Conservation (phyloP, 1,284 basidiomycete species). For the Cronartium quercuum region DNA sequence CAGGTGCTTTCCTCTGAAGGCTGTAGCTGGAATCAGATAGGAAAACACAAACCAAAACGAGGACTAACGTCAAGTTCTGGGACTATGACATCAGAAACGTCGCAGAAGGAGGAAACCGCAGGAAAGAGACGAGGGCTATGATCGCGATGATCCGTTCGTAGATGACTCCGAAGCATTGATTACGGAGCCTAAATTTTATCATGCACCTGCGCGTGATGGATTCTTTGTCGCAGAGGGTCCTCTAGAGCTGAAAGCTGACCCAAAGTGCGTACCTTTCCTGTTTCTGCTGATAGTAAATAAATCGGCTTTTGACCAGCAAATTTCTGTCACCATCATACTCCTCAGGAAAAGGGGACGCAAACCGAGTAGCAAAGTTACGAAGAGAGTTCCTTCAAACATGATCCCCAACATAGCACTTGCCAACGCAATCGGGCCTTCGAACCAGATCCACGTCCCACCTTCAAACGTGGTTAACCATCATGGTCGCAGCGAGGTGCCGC, state of each 20-base stretch:
- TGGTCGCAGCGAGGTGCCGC: neutral
- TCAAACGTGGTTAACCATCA: neutral
- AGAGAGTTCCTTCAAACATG: neutral
- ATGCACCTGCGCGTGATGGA: slow-evolving; percentile 86
- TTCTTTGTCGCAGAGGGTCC: slow-evolving; percentile 65
- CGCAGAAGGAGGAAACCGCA: slow-evolving; percentile 51
- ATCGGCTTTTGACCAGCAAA: neutral
- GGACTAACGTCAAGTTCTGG: slow-evolving; percentile 24
- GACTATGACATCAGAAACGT: slow-evolving; percentile 18
- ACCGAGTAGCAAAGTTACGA: slow-evolving; percentile 1
- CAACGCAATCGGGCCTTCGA: too few species aligned
- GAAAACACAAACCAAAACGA: slow-evolving; percentile 54
- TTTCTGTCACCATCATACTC: neutral
- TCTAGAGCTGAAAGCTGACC: slow-evolving; percentile 44
- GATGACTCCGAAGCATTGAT: slow-evolving; percentile 90
- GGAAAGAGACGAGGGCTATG: slow-evolving; percentile 58
- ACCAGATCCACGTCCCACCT: neutral
- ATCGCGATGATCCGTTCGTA: slow-evolving; percentile 86
- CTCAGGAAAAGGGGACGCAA: slow-evolving; percentile 18
- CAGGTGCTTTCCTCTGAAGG: neutral
- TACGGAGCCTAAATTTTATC: slow-evolving; percentile 82
- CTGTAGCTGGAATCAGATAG: slow-evolving; percentile 21
- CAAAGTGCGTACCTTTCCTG: slow-evolving; percentile 9
- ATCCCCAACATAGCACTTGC: neutral
- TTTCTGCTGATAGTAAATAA: neutral